These are phyloP conservation scores for Ramularia collo-cygni DNA, from an alignment of 2,329 filamentous ascomycete species.

Conservation along the genomic window DNA sequence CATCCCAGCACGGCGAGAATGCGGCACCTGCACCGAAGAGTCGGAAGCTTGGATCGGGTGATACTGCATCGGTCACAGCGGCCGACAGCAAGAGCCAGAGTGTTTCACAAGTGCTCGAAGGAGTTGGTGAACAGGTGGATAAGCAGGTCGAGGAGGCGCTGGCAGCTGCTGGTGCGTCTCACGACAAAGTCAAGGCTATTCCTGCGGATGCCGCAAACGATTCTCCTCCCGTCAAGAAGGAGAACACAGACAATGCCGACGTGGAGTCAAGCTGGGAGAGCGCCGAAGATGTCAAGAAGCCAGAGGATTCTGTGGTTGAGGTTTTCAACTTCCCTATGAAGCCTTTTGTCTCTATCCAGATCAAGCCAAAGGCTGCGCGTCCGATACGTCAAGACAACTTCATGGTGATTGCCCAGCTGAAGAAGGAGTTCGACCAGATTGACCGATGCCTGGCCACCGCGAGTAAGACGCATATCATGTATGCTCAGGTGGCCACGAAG, in stretches of 20 bases:
- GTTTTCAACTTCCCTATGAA: slow-evolving; percentile 97
- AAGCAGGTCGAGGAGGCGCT: slow-evolving; percentile 61
- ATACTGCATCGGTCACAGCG: slow-evolving; percentile 8
- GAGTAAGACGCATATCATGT: slow-evolving; percentile 85
- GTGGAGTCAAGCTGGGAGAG: slow-evolving; percentile 68
- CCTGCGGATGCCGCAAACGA: slow-evolving; percentile 17
- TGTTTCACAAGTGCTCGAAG: slow-evolving; percentile 62
- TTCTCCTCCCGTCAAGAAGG: slow-evolving; percentile 52
- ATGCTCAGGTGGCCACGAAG: slow-evolving; percentile 62
- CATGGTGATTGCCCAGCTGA: slow-evolving; percentile 87
- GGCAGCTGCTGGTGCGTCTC: slow-evolving; percentile 42
- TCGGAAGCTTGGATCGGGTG: slow-evolving; percentile 28
- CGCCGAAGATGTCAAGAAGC: slow-evolving; percentile 66
- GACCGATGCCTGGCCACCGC: slow-evolving; percentile 89
- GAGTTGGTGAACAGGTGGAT: slow-evolving; percentile 55
- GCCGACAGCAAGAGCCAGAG: slow-evolving; percentile 45
- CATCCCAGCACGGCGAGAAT: slow-evolving; percentile 22
- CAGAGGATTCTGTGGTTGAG: slow-evolving; percentile 53
- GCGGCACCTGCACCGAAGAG: slow-evolving; percentile 30
- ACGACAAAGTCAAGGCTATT: slow-evolving; percentile 36
- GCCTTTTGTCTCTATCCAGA: slow-evolving; percentile 84
- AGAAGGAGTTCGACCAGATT: slow-evolving; percentile 97
- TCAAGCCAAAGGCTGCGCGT: slow-evolving; percentile 45
- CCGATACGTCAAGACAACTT: slow-evolving; percentile 73
- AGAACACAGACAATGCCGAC: slow-evolving; percentile 56